These are phyloP conservation scores for Avena insularis DNA, from an alignment of 176 grass and related monocot genomes.

Conservation along the genomic window DNA sequence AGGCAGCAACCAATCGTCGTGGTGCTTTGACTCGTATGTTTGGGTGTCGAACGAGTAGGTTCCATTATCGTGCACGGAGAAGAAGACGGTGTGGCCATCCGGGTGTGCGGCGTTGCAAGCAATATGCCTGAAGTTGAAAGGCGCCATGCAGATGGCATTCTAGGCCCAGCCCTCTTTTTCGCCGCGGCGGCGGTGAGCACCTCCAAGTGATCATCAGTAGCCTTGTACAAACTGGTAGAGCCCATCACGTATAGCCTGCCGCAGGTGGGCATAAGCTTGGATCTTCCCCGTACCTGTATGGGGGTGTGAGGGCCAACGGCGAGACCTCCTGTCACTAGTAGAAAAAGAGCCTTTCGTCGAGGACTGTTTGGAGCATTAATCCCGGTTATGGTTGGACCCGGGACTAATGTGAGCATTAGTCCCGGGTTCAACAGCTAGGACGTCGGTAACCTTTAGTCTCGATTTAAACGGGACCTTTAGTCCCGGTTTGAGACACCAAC, in stretches of 20 bases:
- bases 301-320: slow-evolving; percentile 15
- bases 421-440: too few relatives aligned
- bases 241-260: background rate
- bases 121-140: background rate
- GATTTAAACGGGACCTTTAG: too few relatives aligned
- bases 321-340: background rate
- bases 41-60: slow-evolving; percentile 12
- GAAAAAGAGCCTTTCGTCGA: too few relatives aligned
- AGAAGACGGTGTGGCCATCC: slow-evolving; percentile 19
- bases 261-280: background rate
- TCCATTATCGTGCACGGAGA: background rate
- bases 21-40: background rate
- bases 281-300: background rate
- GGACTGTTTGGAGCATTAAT: too few relatives aligned
- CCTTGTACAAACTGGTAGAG: background rate
- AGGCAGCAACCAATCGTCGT: slow-evolving; percentile 1
- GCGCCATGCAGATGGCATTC: background rate
- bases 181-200: background rate
- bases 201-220: background rate
- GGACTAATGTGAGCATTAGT: too few relatives aligned
- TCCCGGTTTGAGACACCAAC: too few relatives aligned
- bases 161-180: background rate
- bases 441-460: too few relatives aligned
- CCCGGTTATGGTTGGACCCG: too few relatives aligned
- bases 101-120: background rate